Percentiles rank a stretch among this genome's conserved stretches.
Evolutionary conservation across 163 green algal genomes (phyloP).

Genomic region (Prototheca cutis): DNA sequence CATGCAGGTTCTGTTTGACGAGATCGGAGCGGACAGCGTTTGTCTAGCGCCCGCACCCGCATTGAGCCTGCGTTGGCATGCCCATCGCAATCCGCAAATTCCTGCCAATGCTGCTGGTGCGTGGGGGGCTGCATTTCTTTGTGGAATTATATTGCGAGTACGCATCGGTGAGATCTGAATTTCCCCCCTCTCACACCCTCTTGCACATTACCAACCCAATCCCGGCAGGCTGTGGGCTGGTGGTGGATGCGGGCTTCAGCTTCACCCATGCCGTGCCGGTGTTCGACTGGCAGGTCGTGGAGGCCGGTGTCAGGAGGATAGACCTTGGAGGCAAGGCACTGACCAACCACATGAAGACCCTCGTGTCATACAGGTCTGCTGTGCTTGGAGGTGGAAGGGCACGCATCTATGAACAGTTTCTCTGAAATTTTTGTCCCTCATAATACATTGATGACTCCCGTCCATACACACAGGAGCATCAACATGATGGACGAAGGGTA

Average conservation of each 20-base stretch:
- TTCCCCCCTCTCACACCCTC: not conserved
- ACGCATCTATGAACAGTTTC: not conserved
- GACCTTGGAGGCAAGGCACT: conserved; percentile 92
- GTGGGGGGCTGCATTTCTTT: no score
- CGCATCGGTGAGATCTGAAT: not conserved
- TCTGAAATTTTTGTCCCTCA: no score
- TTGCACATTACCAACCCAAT: not conserved
- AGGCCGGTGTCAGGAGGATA: conserved; percentile 56
- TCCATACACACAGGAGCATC: conserved; percentile 39
- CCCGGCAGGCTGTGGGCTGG: conserved; percentile 43
- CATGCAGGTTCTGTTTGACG: conserved; percentile 78
- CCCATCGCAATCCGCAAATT: conserved; percentile 16
- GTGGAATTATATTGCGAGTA: no score
- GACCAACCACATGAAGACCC: conserved; percentile 97
- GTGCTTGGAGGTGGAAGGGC: not conserved
- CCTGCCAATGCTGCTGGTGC: conserved; percentile 22
- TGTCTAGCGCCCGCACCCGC: conserved; percentile 35
- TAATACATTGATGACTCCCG: not conserved
- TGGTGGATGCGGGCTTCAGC: conserved; percentile 93
- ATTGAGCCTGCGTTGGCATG: conserved; percentile 39
- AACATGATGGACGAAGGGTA: conserved; percentile 94
- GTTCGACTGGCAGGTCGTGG: conserved; percentile 63
- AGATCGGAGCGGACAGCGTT: conserved; percentile 70
- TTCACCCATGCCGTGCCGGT: conserved; percentile 82
- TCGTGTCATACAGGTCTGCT: conserved; percentile 78